Base-by-base conservation (phyloP, 2,329 filamentous ascomycete species). In the Scedosporium minutisporum region DNA sequence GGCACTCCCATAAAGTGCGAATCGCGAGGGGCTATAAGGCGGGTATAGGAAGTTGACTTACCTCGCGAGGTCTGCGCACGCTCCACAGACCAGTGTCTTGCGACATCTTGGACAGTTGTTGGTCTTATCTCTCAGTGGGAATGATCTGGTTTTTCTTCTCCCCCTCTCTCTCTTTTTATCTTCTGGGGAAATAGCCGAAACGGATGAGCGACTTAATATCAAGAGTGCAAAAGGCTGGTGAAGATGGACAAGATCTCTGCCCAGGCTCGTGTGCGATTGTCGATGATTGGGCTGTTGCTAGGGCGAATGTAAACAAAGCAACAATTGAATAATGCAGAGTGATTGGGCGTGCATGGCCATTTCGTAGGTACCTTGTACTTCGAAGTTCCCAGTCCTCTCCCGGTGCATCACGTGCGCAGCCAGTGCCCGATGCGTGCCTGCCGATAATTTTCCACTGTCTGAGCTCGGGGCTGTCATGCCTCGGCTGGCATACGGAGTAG, bases 31-130 rank as follows among this genome's bases (percentile, higher is more conserved):
- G 4, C 12, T 25, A 23, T 4, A 25, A 16, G 14, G 5, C 3
- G 16, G 16, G 2, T 33, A 29, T 33, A 14, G 41, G 6, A 42
- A 25, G 21, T 62, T 16, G 10, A 41, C 84, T 74, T 81, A 96
- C 92, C 83, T 97, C 93, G 82, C 93, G 86, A 68, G 90, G 89
- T 71, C 93, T 88, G 76, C 91, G 91, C 73, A 96, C 91, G 72
- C 92, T 96, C 83, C 93, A 97, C 72, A 95, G 81, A 71, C 89
- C 90, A 65, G 87, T 86, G 71, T 96, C 91, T 78, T 95, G 90
- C 78, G 91, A 91, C 91, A 96, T 96, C 71, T n/a, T 55, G 25
- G 21, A 55, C 16, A 2, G 16, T 38, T 38, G 2, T 38, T 27
- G 25, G 25, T 27, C 25, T 27, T 27, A 7, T 33, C 6, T 7